These are phyloP conservation scores for Penicillium frequentans DNA, from an alignment of 2,329 filamentous ascomycete species.

Conservation along the genomic window DNA sequence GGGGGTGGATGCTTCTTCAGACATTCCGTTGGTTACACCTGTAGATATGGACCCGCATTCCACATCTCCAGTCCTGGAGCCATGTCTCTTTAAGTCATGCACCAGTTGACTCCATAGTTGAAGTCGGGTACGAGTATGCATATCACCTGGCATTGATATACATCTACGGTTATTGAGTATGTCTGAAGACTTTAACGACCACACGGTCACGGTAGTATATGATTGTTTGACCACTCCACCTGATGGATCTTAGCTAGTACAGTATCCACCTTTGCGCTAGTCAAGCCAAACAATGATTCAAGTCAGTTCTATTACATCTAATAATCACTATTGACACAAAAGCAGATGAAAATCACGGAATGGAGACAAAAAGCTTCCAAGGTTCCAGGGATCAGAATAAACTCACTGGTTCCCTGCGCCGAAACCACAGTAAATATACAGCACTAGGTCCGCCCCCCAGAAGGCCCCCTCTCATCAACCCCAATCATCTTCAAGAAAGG, in stretches of 20 bases:
- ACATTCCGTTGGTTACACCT: too few species aligned
- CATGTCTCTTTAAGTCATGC: too few species aligned
- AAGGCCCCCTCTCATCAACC: slow-evolving; percentile 36
- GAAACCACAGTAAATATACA: not conserved
- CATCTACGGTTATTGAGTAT: too few species aligned
- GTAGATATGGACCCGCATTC: too few species aligned
- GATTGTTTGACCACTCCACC: not conserved
- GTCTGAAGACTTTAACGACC: too few species aligned
- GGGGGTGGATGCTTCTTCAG: too few species aligned
- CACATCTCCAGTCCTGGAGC: too few species aligned
- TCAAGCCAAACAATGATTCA: not conserved
- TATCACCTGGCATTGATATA: too few species aligned
- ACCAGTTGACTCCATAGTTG: too few species aligned
- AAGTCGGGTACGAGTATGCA: too few species aligned
- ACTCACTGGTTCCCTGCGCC: not conserved
- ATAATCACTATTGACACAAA: not conserved
- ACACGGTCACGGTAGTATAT: too few species aligned
- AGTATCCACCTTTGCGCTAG: not conserved
- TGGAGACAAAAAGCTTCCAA: not conserved
- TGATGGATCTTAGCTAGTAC: not conserved
- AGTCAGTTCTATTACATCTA: not conserved
- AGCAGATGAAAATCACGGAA: not conserved
- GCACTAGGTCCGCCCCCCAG: slow-evolving; percentile 23
- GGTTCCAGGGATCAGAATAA: not conserved
- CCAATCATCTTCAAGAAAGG: slow-evolving; percentile 60